Conservation (phyloP, 164 flowering plant genomes). For the Chimonanthus praecox region DNA sequence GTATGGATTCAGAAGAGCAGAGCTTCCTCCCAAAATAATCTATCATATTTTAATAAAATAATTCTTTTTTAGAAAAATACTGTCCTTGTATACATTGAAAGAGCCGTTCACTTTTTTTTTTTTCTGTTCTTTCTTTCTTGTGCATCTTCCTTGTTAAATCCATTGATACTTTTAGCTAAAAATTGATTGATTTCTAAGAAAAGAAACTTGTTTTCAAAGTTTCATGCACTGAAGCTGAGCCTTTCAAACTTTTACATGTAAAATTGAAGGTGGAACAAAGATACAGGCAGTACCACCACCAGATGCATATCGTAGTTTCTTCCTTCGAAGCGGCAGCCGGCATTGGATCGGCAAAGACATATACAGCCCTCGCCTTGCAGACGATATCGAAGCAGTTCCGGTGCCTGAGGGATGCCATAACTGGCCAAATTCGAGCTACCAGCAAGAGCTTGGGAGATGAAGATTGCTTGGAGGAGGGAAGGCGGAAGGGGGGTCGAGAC, state of each 20-base stretch:
- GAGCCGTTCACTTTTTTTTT: too few species aligned
- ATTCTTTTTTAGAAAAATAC: too few species aligned
- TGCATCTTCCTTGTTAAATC: background rate
- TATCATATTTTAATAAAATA: too few species aligned
- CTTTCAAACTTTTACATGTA: background rate
- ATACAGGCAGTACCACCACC: slow-evolving; percentile 90
- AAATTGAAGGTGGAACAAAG: slow-evolving; percentile 77
- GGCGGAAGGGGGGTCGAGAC: slow-evolving; percentile 42
- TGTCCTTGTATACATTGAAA: too few species aligned
- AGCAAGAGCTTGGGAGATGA: slow-evolving; percentile 81
- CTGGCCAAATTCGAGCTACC: slow-evolving; percentile 53
- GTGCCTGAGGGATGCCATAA: slow-evolving; percentile 81
- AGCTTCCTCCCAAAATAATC: too few species aligned
- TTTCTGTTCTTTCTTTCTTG: background rate
- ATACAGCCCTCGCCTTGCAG: slow-evolving; percentile 83
- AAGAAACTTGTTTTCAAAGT: too few species aligned
- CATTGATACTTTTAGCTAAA: too few species aligned
- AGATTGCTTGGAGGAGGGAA: slow-evolving; percentile 30
- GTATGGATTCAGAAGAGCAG: too few species aligned
- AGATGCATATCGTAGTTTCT: slow-evolving; percentile 82
- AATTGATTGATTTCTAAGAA: too few species aligned
- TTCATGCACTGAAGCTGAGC: too few species aligned
- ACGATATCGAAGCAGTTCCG: slow-evolving; percentile 92
- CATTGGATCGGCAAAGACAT: slow-evolving; percentile 73
- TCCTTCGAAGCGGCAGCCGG: slow-evolving; percentile 90